These are phyloP conservation scores for Nasturtium officinale DNA, from an alignment of 345 rosid genomes.

Conservation along the genomic window DNA sequence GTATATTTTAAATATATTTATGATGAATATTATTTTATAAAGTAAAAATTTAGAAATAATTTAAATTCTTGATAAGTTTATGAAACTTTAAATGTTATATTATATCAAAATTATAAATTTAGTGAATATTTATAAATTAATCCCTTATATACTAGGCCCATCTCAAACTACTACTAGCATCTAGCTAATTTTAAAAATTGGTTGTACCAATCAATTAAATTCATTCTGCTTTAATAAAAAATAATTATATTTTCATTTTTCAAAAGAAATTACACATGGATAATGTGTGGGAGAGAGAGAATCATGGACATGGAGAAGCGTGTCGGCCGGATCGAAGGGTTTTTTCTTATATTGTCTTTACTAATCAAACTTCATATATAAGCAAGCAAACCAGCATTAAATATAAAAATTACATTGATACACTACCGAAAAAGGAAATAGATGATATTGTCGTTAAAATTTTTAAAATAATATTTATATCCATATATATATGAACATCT, in stretches of 20 bases:
- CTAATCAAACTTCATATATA: not conserved
- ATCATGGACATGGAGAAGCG: constrained; percentile 46
- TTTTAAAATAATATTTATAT: not conserved
- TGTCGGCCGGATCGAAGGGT: constrained; percentile 58
- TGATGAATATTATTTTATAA: too few species aligned
- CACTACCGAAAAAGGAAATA: not conserved
- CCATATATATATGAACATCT: not conserved
- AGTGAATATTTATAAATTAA: too few species aligned
- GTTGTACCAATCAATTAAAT: constrained; percentile 24
- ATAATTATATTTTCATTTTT: not conserved
- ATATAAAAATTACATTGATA: not conserved
- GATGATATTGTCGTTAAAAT: not conserved
- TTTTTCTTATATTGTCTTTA: not conserved
- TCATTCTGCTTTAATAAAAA: not conserved
- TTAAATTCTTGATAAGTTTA: too few species aligned
- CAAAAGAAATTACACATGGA: constrained; percentile 10
- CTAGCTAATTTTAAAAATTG: too few species aligned
- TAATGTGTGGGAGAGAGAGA: constrained; percentile 35
- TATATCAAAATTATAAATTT: too few species aligned
- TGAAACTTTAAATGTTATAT: too few species aligned
- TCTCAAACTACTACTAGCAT: too few species aligned
- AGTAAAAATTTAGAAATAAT: too few species aligned
- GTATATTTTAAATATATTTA: too few species aligned
- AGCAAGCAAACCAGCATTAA: not conserved
- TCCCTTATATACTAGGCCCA: too few species aligned